Evolutionary conservation across 176 grass and related monocot genomes (phyloP).

Genomic region (Triticum monococcum): DNA sequence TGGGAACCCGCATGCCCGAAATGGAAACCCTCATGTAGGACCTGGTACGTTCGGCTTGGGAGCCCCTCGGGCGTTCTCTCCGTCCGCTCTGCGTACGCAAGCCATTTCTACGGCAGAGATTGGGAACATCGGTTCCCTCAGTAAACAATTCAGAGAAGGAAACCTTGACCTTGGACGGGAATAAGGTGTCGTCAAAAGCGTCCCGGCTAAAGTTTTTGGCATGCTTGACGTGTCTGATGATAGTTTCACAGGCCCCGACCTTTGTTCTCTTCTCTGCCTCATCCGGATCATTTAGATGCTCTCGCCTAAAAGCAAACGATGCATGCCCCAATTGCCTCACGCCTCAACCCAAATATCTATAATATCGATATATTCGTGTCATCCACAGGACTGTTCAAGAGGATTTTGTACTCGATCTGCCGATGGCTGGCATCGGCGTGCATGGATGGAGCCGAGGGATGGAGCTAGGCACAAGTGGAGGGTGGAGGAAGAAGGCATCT

Average conservation of each 20-base stretch:
- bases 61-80: too few relatives aligned
- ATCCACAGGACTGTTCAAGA: neutral
- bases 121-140: neutral
- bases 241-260: neutral
- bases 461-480: neutral
- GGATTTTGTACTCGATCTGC: slow-evolving; percentile 6
- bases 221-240: slow-evolving; percentile 4
- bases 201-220: neutral
- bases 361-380: slow-evolving; percentile 21
- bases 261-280: neutral
- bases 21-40: too few relatives aligned
- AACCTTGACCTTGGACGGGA: slow-evolving; percentile 4
- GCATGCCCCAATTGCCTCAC: neutral
- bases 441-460: too few relatives aligned
- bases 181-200: slow-evolving; percentile 25
- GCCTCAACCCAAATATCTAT: neutral
- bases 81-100: too few relatives aligned
- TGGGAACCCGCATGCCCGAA: too few relatives aligned
- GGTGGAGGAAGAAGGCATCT: neutral
- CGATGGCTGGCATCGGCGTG: neutral
- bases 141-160: neutral
- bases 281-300: neutral
- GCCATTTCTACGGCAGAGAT: too few relatives aligned
- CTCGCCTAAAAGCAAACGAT: neutral
- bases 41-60: too few relatives aligned